Conservation (phyloP, 306 rosid species). For the Betula pendula region DNA sequence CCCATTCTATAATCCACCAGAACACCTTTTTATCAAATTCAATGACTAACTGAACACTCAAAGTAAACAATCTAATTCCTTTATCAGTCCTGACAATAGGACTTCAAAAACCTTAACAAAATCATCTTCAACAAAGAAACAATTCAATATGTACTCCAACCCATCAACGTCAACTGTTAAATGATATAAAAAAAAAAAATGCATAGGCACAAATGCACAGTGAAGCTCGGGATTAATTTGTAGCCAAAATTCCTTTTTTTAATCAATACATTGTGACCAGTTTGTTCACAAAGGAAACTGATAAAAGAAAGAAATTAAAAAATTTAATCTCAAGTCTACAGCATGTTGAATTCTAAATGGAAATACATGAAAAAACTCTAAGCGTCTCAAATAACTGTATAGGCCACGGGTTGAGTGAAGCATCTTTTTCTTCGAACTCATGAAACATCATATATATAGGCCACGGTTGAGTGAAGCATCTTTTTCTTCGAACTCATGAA, state of each 20-base stretch:
- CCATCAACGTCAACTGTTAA: background rate
- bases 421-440: background rate
- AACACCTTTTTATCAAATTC: background rate
- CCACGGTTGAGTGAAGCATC: background rate
- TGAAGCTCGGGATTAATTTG: conserved; percentile 15
- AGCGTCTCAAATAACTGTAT: background rate
- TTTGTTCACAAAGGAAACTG: background rate
- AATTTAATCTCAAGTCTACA: background rate
- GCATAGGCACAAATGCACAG: conserved; percentile 10
- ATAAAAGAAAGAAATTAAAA: background rate
- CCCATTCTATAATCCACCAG: background rate
- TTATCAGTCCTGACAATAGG: background rate
- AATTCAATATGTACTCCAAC: background rate
- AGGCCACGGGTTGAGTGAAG: background rate
- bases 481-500: background rate
- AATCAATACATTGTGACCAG: background rate
- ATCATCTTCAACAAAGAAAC: background rate
- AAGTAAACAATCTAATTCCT: background rate
- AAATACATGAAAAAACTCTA: background rate
- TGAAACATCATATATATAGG: background rate
- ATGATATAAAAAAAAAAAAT: background rate
- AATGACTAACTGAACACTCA: background rate
- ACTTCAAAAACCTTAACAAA: too few species aligned
- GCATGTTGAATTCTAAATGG: background rate
- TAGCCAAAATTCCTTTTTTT: background rate